Conservation (phyloP, 2,329 filamentous ascomycete genomes). For the Cercospora sp. region DNA sequence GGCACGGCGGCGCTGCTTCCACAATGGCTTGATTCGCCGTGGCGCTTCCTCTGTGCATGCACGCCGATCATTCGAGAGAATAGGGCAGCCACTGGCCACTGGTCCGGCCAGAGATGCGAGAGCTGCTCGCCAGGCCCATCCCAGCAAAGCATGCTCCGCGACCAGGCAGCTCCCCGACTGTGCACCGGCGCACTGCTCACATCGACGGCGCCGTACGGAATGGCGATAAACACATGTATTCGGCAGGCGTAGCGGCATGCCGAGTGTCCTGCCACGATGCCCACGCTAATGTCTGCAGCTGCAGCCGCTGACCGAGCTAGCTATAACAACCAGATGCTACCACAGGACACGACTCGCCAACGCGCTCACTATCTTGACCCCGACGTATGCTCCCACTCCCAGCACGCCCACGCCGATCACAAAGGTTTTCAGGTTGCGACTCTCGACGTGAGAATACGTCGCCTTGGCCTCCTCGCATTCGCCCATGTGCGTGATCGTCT, state of each 20-base stretch:
- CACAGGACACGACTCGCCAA: conserved; percentile 28
- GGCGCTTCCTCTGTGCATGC: not conserved
- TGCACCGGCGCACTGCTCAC: not conserved
- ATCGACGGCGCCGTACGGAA: not conserved
- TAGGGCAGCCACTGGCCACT: not conserved
- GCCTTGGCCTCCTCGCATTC: conserved; percentile 44
- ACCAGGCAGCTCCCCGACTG: not conserved
- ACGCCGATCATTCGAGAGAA: conserved; percentile 1
- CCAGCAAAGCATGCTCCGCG: not conserved
- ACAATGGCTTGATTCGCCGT: conserved; percentile 9
- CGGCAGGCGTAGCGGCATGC: not conserved
- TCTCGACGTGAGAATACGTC: conserved; percentile 46
- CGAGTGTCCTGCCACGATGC: not conserved
- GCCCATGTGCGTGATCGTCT: conserved; percentile 51
- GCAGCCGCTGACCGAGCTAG: conserved; percentile 8
- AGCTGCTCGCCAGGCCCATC: not conserved
- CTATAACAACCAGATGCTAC: conserved; percentile 8
- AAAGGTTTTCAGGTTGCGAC: conserved; percentile 50
- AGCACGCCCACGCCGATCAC: conserved; percentile 40
- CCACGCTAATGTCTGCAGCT: conserved; percentile 2
- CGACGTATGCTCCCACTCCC: conserved; percentile 27
- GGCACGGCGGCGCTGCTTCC: conserved; percentile 3
- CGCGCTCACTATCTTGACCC: conserved; percentile 24
- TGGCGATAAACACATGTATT: not conserved
- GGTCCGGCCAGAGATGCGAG: not conserved